Base-by-base conservation (phyloP, 164 flowering plant genomes). In the Paratinospora sagittata region DNA sequence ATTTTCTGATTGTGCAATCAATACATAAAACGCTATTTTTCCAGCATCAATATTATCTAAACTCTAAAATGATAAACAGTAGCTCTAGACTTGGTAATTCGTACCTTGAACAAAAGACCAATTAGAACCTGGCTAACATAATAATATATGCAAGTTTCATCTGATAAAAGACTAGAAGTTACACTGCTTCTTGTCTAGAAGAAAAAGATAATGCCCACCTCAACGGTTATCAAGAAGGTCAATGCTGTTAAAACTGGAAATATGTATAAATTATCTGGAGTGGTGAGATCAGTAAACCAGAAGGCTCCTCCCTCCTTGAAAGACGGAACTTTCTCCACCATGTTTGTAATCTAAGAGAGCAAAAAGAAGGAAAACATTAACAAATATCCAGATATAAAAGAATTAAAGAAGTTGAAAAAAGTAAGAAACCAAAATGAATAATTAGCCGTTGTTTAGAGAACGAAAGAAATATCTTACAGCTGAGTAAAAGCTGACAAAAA, bases 291-390 rank as follows among this genome's bases (percentile, higher is more conserved):
- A 0, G 82, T 72, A 73, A 93, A 93, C 97, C 98, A 93, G 60
- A 75, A 83, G 13, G 90, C 84, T 74, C 98, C 98, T 24, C 98
- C 98, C 66, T 8, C 71, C 77, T 89, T 87, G 52, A 93, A 88
- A 27, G 98, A 93, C 49, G 96, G 98, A 27, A 93, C 89, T 71
- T 91, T 93, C 68, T 93, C 94, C 30, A 78, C 89, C 98, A 93
- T 90, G 82, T 88, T 88, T 58, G 73, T 27, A 61, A 93, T 84
- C 98, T 93, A 77, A 41, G 81, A 67, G 57, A 49, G 45, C 67
- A 76, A 45, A 14, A 41, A 57, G 3, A 19, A 69, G 73, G 63
- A 47, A 34, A 39, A 62, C 4, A 8, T 11, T 19, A 6, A 61
- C 13, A 12, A 70, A 26, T 64, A 37, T 26, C 8, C 4, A 36